These are phyloP conservation scores for Chlamydomonas sp. DNA, from an alignment of 139 green algal genomes.

Conservation along the genomic window DNA sequence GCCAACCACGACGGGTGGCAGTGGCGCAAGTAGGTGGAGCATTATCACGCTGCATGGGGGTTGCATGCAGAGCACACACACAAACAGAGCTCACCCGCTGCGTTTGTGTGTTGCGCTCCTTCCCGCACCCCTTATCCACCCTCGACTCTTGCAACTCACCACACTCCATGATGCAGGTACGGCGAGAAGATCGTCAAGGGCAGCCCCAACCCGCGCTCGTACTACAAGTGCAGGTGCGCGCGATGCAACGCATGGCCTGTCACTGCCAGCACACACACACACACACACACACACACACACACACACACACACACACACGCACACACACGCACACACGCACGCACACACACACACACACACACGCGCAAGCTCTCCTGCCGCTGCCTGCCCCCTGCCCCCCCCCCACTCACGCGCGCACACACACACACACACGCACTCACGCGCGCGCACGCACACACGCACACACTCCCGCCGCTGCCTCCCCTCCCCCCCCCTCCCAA, in stretches of 20 bases:
- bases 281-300: conserved; percentile 13
- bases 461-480: too few species aligned
- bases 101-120: conserved; percentile 13
- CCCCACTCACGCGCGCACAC: too few species aligned
- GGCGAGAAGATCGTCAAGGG: conserved; percentile 94
- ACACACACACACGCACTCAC: too few species aligned
- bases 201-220: conserved; percentile 78
- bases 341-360: conserved; percentile 8
- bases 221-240: conserved; percentile 91
- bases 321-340: conserved; percentile 5
- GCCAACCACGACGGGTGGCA: conserved; percentile 18
- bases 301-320: conserved; percentile 12
- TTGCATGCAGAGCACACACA: background rate
- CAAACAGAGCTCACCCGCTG: background rate
- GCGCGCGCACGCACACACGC: too few species aligned
- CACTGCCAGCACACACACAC: too few species aligned
- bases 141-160: background rate
- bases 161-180: conserved; percentile 60
- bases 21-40: conserved; percentile 10
- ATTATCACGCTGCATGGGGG: background rate
- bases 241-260: too few species aligned
- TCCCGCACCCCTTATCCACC: too few species aligned
- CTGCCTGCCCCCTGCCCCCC: too few species aligned
- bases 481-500: too few species aligned
- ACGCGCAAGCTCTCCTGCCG: too few species aligned